Evolutionary conservation across 2,329 filamentous ascomycete genomes (phyloP).

Genomic region (Penicillium sp.): DNA sequence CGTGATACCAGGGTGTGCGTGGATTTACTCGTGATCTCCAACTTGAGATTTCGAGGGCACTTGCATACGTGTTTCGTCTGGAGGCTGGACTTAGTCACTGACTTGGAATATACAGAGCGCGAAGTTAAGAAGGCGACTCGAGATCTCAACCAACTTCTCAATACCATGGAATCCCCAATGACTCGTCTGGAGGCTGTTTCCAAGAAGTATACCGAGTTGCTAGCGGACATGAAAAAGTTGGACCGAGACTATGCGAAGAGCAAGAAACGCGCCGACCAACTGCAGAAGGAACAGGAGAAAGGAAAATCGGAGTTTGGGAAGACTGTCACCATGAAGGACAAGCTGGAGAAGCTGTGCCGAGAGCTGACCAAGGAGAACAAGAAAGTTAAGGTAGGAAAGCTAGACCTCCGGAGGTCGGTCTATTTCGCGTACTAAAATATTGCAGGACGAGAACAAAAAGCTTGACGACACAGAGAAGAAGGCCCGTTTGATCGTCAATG

Average conservation of each 20-base stretch:
- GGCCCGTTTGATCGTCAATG: slow-evolving; percentile 79
- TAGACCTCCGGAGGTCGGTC: not conserved
- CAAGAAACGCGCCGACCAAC: slow-evolving; percentile 88
- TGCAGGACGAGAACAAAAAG: slow-evolving; percentile 86
- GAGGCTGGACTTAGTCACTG: slow-evolving; percentile 16
- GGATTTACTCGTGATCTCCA: not conserved
- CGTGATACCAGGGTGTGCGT: slow-evolving; percentile 35
- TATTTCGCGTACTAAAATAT: not conserved
- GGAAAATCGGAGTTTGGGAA: slow-evolving; percentile 86
- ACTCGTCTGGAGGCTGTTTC: slow-evolving; percentile 89
- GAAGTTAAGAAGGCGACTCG: slow-evolving; percentile 93
- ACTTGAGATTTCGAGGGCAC: not conserved
- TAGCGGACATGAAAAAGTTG: slow-evolving; percentile 92
- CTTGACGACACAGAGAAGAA: slow-evolving; percentile 82
- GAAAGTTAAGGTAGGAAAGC: slow-evolving; percentile 77
- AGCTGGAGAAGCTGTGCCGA: slow-evolving; percentile 91
- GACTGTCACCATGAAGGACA: slow-evolving; percentile 88
- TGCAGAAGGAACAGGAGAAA: slow-evolving; percentile 96
- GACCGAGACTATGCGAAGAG: slow-evolving; percentile 94
- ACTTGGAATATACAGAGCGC: slow-evolving; percentile 63
- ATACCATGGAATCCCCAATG: slow-evolving; percentile 85
- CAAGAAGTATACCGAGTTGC: slow-evolving; percentile 85
- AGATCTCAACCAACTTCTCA: slow-evolving; percentile 81
- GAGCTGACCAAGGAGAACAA: slow-evolving; percentile 98
- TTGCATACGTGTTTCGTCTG: slow-evolving; percentile 14